These are phyloP conservation scores for Dipteronia dyeriana DNA, from an alignment of 345 rosid genomes.

Conservation along the genomic window DNA sequence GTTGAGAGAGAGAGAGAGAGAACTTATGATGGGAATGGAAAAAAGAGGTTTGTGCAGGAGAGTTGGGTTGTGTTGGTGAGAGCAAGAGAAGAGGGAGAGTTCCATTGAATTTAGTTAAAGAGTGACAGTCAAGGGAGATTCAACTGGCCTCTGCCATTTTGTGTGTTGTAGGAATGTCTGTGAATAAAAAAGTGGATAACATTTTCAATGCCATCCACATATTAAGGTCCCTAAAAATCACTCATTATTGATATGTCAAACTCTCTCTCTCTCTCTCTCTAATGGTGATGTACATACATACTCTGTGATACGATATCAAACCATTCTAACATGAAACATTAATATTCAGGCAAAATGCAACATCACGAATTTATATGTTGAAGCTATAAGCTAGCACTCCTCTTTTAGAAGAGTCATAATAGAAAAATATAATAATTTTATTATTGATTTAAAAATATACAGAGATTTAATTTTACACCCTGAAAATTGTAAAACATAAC, in stretches of 20 bases:
- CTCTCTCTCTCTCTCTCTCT: too few species aligned
- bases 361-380: too few species aligned
- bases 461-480: too few species aligned
- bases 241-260: neutral
- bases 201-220: conserved; percentile 35
- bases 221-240: neutral
- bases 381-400: too few species aligned
- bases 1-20: neutral
- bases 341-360: too few species aligned
- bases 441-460: too few species aligned
- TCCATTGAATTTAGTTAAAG: conserved; percentile 39
- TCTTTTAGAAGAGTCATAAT: too few species aligned
- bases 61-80: conserved; percentile 31
- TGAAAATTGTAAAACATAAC: too few species aligned
- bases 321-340: too few species aligned
- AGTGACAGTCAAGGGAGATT: conserved; percentile 17
- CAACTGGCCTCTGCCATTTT: neutral
- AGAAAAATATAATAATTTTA: too few species aligned
- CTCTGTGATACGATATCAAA: too few species aligned
- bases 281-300: too few species aligned
- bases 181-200: conserved; percentile 24
- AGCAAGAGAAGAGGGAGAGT: conserved; percentile 39
- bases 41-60: conserved; percentile 32
- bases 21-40: conserved; percentile 22
- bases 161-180: neutral